phyloP scores from a whole-genome alignment of 495 filamentous ascomycete genomes.

The Neurospora tetraspora region DNA sequence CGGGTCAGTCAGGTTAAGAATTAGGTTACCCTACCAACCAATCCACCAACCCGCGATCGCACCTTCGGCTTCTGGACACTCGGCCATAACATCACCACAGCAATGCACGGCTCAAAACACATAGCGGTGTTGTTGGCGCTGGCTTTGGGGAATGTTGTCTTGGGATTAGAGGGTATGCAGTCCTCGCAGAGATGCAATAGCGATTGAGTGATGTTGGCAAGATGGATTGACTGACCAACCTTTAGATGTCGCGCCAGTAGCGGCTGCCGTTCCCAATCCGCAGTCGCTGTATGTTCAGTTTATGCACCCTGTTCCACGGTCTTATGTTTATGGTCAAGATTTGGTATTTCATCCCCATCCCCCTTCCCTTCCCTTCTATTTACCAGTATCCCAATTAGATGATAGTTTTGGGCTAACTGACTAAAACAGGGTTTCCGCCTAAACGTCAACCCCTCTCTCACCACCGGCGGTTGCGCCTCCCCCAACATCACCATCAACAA shows the following conservation, averaged over 20 bases:
- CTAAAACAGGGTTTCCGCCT: conserved; percentile 14
- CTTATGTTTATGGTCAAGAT: background rate
- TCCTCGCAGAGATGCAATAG: too few species aligned
- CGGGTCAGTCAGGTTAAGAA: background rate
- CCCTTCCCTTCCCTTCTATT: background rate
- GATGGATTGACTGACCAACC: background rate
- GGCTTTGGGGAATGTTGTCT: conserved; percentile 14
- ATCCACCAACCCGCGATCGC: background rate
- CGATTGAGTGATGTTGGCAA: background rate
- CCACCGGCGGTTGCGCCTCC: conserved; percentile 18
- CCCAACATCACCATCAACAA: conserved; percentile 29
- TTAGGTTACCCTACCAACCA: background rate
- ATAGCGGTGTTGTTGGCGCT: conserved; percentile 23
- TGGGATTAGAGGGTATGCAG: background rate
- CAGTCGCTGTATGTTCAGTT: background rate
- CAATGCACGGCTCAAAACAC: conserved; percentile 24
- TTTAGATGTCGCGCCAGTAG: background rate
- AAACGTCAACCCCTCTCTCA: conserved; percentile 19
- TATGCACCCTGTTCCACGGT: background rate
- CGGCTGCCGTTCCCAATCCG: background rate
- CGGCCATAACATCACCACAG: background rate
- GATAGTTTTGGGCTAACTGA: too few species aligned
- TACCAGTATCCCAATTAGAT: background rate
- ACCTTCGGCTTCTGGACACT: background rate
- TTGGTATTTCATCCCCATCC: background rate